Evolutionary conservation across 371 early-diverging fungal species (phyloP), one percentile per base, ranked within the genome.

Genomic region (Apophysomyces variabilis): DNA sequence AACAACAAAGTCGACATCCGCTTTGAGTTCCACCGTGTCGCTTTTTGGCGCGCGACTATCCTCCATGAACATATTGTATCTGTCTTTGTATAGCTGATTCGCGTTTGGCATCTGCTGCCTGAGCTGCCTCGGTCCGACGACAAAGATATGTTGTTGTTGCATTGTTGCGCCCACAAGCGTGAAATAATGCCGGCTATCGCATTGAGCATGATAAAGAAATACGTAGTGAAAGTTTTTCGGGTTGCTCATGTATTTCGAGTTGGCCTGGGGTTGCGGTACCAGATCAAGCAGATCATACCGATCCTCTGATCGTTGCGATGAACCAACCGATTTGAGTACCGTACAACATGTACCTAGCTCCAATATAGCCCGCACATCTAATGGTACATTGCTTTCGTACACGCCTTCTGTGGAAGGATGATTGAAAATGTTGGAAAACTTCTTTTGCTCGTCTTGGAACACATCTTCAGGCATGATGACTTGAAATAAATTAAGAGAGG

Each of bases 351-450:
- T 80, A 14, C 94, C 94, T 5, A 96, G 57, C 36, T 88, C 76
- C 21, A 96, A 78, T 47, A 99, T 73, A 6, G 95, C 96, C 0
- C 96, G 89, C 58, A 89, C 86, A 41, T 91, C 44, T 0, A 93
- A 77, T 4, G 95, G 90, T 1, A 96, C 74, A 62, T 95, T 90
- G 0, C 94, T 90, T 79, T 97, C 98, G 73, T 97, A 99, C 0
- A 95, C 95, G 32, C 96, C 96, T 63, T 92, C 94, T 12, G 95
- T 90, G n/a, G 89, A 80, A 9, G 93, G 93, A 71, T 96, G 92
- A 66, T 90, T 93, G 70, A 95, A 94, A 45, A 96, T 85, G 26
- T 84, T 84, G 1, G 89, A 70, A 75, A 95, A 89, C 61, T 88
- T 85, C 64, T 85, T 86, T 21, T 77, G 73, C 73, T 96, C 89